phyloP scores from a whole-genome alignment of 78 protist species.

The Salpingoeca rosetta region DNA sequence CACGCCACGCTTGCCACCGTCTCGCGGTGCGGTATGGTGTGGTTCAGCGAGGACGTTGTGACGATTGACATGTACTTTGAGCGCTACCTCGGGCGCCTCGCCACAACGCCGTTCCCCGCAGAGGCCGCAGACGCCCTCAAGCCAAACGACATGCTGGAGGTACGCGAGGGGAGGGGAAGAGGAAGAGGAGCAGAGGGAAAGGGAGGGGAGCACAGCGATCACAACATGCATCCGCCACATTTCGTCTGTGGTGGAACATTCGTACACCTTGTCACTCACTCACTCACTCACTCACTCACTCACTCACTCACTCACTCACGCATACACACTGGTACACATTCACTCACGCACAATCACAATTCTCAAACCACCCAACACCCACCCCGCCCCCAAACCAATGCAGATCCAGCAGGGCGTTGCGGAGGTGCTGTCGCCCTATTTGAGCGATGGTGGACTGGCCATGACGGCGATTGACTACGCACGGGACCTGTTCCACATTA shows the following conservation, averaged over 20 bases:
- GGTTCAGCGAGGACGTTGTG: conserved; percentile 82
- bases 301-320: no score
- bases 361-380: no score
- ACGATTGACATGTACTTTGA: conserved; percentile 51
- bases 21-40: conserved; percentile 97
- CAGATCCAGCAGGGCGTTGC: conserved; percentile 12
- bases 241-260: no score
- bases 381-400: no score
- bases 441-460: conserved; percentile 47
- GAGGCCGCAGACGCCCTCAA: neutral
- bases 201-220: no score
- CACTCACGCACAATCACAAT: no score
- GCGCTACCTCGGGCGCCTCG: conserved; percentile 37
- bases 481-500: conserved; percentile 53
- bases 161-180: neutral
- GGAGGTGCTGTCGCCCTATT: conserved; percentile 34
- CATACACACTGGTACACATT: no score
- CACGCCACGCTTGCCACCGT: conserved; percentile 98
- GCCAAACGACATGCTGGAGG: conserved; percentile 1
- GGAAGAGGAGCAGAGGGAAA: no score
- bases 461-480: conserved; percentile 49
- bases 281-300: no score
- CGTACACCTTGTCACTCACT: no score
- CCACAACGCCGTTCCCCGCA: neutral
- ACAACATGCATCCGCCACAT: no score